These are phyloP conservation scores for Vigna angularis DNA, from an alignment of 306 rosid species.

Conservation along the genomic window DNA sequence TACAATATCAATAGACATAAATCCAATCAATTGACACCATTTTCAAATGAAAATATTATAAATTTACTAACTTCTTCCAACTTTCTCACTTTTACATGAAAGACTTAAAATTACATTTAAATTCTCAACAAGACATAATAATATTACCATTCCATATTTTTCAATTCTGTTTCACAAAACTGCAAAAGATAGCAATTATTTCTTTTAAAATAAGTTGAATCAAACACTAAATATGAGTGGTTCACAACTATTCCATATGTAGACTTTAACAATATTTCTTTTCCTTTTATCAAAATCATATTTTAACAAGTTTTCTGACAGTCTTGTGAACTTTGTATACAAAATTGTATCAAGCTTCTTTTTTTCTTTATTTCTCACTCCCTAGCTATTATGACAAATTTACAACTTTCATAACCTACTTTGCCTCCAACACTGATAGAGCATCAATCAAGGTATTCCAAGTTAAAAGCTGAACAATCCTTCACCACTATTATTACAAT, in stretches of 20 bases:
- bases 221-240: no score
- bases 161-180: neutral
- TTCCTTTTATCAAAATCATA: no score
- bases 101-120: no score
- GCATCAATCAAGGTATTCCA: slow-evolving; percentile 9
- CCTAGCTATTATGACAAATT: neutral
- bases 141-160: neutral
- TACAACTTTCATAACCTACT: neutral
- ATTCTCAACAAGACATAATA: no score
- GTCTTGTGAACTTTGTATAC: neutral
- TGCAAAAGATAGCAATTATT: neutral
- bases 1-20: no score
- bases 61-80: no score
- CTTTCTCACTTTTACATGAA: no score
- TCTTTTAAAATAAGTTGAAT: neutral
- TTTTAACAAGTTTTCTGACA: neutral
- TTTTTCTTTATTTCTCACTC: neutral
- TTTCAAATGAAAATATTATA: no score
- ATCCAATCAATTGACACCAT: no score
- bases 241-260: no score
- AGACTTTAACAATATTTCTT: no score
- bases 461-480: neutral
- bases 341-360: neutral
- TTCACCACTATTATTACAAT: neutral
- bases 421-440: neutral